Base-by-base conservation (phyloP, 2,329 filamentous ascomycete genomes). In the Fonsecaea monophora region DNA sequence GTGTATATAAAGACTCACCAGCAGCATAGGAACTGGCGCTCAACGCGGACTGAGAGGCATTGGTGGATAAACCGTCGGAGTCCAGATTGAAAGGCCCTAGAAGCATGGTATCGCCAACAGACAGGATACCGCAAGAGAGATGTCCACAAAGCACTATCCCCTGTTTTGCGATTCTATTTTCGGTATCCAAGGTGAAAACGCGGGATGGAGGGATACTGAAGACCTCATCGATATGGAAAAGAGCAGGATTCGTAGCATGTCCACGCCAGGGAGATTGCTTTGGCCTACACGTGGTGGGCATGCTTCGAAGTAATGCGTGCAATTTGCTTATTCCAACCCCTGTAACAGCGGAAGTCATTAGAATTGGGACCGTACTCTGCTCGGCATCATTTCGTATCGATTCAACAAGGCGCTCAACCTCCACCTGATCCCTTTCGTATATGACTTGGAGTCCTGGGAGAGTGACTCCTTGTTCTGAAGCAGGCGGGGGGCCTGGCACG, bases 181-280 rank as follows among this genome's bases (percentile, higher is more conserved):
- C 75, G 15, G 42, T 30, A 32, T 66, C 53, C 18, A 74, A 68
- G 2, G 78, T 79, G 69, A 81, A 82, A 4, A 85, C 82, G 69
- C 88, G 88, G 1, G 88, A 87, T 0, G 86, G 85, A 0, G 90
- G 86, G 13, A 94, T 85, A 65, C 86, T 91, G 77, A 96, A 98
- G 0, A 93, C 88, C 72, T 97, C 94, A 75, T 98, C 94, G 30
- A 98, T 86, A 74, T 97, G 91, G 74, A 98, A 98, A 1, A 97
- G 80, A 38, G 86, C 32, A 13, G 58, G 65, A 7, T 13, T 4
- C 82, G 81, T 1, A 88, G 86, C 63, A 86, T 84, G 66, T 88
- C 64, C 53, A 12, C 62, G 56, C 8, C 13, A 6, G n/a, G 68
- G 72, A 32, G 55, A 35, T 53, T 30, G 38, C 34, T 7, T 18